phyloP scores from a whole-genome alignment of 139 green algal genomes.

The Astrephomene gubernaculifera region DNA sequence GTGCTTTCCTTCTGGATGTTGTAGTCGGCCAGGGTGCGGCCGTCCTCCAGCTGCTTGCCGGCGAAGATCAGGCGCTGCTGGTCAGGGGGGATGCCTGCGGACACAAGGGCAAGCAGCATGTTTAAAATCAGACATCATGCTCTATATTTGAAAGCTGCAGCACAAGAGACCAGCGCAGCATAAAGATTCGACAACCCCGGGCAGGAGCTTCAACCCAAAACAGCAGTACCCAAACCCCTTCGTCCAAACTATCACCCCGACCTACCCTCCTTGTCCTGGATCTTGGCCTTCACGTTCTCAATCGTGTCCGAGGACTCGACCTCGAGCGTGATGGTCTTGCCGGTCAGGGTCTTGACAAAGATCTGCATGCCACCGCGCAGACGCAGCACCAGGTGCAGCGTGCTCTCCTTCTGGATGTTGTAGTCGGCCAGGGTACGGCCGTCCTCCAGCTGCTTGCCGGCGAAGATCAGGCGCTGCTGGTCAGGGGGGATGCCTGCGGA shows the following conservation, averaged over 20 bases:
- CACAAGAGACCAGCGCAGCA: background rate
- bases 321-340: constrained; percentile 84
- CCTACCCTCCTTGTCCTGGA: constrained; percentile 93
- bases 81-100: constrained; percentile 84
- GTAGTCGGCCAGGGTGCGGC: constrained; percentile 94
- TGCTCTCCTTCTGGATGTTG: constrained; percentile 98
- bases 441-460: constrained; percentile 98
- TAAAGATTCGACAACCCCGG: background rate
- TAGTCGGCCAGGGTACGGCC: constrained; percentile 96
- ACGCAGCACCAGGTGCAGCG: constrained; percentile 80
- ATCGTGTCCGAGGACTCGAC: constrained; percentile 86
- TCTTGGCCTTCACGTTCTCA: constrained; percentile 96
- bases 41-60: constrained; percentile 97
- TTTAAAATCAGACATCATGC: background rate
- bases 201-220: background rate
- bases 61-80: constrained; percentile 97
- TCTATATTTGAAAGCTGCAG: background rate
- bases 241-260: background rate
- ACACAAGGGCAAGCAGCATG: background rate
- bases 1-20: constrained; percentile 94
- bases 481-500: constrained; percentile 91
- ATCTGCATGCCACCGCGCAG: constrained; percentile 89
- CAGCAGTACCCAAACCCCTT: background rate
- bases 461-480: constrained; percentile 98
- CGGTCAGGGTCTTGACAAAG: constrained; percentile 93